phyloP scores from a whole-genome alignment of 2,329 filamentous ascomycete species.

The Pyricularia sp. region DNA sequence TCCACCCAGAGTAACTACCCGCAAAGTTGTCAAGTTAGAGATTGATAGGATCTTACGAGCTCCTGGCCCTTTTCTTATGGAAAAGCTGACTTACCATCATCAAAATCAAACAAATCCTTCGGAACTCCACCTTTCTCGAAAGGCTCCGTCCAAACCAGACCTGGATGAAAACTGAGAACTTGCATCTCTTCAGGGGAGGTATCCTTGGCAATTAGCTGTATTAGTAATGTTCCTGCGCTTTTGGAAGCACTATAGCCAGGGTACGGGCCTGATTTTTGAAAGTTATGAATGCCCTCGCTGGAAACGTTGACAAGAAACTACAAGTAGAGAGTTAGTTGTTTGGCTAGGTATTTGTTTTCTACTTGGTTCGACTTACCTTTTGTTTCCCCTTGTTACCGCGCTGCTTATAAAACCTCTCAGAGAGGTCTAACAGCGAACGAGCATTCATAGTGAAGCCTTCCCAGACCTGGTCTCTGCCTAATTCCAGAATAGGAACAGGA shows the following conservation, averaged over 20 bases:
- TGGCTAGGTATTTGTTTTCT: too few relatives aligned
- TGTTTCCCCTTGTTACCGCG: background rate
- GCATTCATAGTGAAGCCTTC: conserved; percentile 12
- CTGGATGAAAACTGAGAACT: conserved; percentile 16
- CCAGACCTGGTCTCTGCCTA: conserved; percentile 10
- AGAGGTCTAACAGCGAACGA: conserved; percentile 9
- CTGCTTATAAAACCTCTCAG: conserved; percentile 12
- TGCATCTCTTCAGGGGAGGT: conserved; percentile 12
- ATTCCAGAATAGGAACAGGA: conserved; percentile 4
- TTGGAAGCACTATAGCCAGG: conserved; percentile 14
- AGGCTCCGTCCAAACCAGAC: conserved; percentile 8
- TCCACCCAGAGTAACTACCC: conserved; percentile 8
- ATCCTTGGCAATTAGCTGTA: conserved; percentile 13
- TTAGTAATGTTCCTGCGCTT: conserved; percentile 9
- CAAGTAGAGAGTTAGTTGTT: too few relatives aligned
- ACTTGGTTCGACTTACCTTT: background rate
- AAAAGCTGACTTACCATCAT: background rate
- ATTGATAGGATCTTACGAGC: too few relatives aligned
- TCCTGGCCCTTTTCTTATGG: background rate
- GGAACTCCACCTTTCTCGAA: conserved; percentile 4
- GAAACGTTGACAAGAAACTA: conserved; percentile 7
- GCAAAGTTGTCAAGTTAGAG: too few relatives aligned
- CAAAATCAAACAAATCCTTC: background rate
- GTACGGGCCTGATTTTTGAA: conserved; percentile 2
- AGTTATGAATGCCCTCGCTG: conserved; percentile 8